A percentile compares a stretch with the other conserved stretches of the same genome.
These are phyloP conservation scores for Pseudohalonectria lignicola DNA, from an alignment of 2,329 filamentous ascomycete genomes.

Conservation along the genomic window DNA sequence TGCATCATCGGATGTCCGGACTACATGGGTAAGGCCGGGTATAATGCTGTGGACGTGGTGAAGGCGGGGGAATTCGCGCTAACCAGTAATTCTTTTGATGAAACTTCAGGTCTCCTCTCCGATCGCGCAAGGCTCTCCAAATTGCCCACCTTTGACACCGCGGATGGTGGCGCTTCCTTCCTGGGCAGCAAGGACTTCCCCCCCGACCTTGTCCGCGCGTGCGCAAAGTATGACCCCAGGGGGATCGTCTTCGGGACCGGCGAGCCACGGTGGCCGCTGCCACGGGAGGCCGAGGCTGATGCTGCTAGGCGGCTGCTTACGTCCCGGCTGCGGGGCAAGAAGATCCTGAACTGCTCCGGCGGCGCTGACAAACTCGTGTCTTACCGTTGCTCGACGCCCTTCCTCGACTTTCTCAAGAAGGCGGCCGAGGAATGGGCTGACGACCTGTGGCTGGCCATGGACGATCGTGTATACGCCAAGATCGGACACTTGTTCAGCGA, in stretches of 20 bases:
- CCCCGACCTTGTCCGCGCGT: constrained; percentile 47
- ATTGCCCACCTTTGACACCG: constrained; percentile 45
- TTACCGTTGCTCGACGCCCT: constrained; percentile 46
- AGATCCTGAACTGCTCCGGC: constrained; percentile 53
- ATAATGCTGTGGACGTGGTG: neutral
- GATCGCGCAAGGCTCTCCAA: constrained; percentile 67
- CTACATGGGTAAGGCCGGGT: constrained; percentile 50
- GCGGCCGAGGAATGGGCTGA: constrained; percentile 41
- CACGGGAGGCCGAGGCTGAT: constrained; percentile 20
- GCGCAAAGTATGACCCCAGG: constrained; percentile 62
- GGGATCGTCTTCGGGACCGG: constrained; percentile 54
- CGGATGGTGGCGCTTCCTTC: constrained; percentile 50
- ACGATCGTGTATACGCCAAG: constrained; percentile 57
- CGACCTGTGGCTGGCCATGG: constrained; percentile 38
- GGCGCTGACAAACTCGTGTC: constrained; percentile 63
- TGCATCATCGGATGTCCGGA: constrained; percentile 85
- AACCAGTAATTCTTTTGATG: neutral
- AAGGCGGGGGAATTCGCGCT: neutral
- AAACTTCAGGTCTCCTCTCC: constrained; percentile 47
- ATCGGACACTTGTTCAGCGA: constrained; percentile 59
- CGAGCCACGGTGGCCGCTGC: constrained; percentile 17
- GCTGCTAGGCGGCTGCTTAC: constrained; percentile 29
- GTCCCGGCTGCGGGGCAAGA: constrained; percentile 36
- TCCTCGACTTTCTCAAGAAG: constrained; percentile 49
- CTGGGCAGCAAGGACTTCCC: constrained; percentile 74